These are phyloP conservation scores for Colletotrichum sp. DNA, from an alignment of 2,329 filamentous ascomycete species.

Conservation along the genomic window DNA sequence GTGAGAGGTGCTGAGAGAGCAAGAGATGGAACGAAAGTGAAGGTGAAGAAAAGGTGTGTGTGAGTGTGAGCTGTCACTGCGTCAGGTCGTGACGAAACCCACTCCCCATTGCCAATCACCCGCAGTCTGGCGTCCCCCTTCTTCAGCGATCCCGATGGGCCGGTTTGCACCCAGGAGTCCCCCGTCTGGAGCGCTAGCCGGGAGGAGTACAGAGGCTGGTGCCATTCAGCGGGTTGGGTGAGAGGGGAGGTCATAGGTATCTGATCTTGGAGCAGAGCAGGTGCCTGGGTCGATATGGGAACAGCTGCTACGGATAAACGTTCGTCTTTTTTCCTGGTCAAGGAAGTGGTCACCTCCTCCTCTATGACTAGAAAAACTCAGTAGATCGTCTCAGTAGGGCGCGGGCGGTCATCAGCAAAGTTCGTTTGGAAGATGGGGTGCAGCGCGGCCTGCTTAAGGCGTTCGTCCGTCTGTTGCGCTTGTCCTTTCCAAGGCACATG, in stretches of 20 bases:
- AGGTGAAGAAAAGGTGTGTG: neutral
- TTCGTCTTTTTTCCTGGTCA: neutral
- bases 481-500: neutral
- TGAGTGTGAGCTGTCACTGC: conserved; percentile 22
- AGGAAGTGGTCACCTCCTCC: neutral
- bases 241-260: neutral
- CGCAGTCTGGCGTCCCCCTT: neutral
- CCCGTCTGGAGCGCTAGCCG: neutral
- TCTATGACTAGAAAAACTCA: neutral
- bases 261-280: neutral
- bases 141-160: conserved; percentile 13
- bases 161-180: neutral
- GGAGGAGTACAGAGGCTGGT: neutral
- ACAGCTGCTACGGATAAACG: neutral
- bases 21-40: neutral
- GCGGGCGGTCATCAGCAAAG: neutral
- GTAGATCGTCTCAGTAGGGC: neutral
- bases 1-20: neutral
- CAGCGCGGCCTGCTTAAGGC: neutral
- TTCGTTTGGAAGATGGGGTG: neutral
- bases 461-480: neutral
- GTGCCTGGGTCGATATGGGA: neutral
- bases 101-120: conserved; percentile 3
- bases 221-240: neutral
- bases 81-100: conserved; percentile 10